A percentile compares a stretch with the other conserved stretches of the same genome.
phyloP scores from a whole-genome alignment of 2,329 filamentous ascomycete genomes.

The Aspergillus sergii region DNA sequence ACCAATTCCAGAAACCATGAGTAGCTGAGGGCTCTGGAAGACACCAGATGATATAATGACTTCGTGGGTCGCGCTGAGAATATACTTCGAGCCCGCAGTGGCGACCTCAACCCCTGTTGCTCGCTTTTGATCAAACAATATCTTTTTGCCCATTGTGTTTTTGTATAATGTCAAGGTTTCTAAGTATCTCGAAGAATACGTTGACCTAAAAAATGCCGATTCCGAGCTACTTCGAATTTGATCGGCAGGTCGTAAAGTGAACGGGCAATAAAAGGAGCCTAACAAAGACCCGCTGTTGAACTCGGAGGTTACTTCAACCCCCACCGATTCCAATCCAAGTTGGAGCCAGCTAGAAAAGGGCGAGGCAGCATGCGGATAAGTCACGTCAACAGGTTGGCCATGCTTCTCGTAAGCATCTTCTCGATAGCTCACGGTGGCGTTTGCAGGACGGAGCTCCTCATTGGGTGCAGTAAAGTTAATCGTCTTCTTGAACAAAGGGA shows the following conservation, averaged over 20 bases:
- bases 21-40: conserved; percentile 57
- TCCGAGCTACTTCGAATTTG: conserved; percentile 54
- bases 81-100: conserved; percentile 42
- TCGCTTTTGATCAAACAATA: conserved; percentile 52
- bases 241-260: conserved; percentile 53
- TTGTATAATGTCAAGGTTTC: conserved; percentile 47
- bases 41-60: conserved; percentile 54
- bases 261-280: conserved; percentile 44
- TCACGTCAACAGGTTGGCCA: conserved; percentile 45
- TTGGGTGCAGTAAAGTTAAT: conserved; percentile 32
- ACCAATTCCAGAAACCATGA: conserved; percentile 56
- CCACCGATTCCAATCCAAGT: conserved; percentile 43
- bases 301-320: conserved; percentile 40
- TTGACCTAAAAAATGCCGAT: conserved; percentile 39
- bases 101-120: conserved; percentile 52
- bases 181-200: conserved; percentile 14
- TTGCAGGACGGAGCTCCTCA: conserved; percentile 15
- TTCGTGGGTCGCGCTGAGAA: conserved; percentile 53
- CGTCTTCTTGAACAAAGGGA: conserved; percentile 34
- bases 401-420: conserved; percentile 31
- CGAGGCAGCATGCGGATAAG: conserved; percentile 44
- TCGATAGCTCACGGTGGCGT: conserved; percentile 28
- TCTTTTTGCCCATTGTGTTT: conserved; percentile 47
- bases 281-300: conserved; percentile 49
- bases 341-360: conserved; percentile 43